Conservation (phyloP, 1,284 basidiomycete genomes). For the Xerocomus amazonicus region DNA sequence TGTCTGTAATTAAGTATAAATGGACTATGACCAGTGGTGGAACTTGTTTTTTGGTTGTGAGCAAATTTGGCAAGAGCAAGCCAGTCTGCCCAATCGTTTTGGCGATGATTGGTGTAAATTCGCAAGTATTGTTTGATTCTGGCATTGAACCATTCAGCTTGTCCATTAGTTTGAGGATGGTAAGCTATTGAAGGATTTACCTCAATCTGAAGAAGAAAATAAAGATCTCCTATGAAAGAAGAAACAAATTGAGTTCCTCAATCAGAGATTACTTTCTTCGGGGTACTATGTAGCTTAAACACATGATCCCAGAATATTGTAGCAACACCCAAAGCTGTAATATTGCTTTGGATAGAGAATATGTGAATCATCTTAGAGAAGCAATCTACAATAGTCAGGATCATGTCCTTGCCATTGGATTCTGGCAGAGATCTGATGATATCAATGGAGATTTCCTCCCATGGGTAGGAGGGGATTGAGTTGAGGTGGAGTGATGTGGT, state of each 20-base stretch:
- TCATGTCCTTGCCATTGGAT: slow-evolving; percentile 23
- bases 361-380: slow-evolving; percentile 28
- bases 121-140: background rate
- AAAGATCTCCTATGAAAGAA: background rate
- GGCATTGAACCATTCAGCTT: background rate
- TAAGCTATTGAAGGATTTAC: background rate
- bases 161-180: background rate
- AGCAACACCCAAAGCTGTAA: slow-evolving; percentile 28
- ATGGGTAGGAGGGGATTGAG: background rate
- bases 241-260: slow-evolving; percentile 22
- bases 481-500: background rate
- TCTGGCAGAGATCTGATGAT: background rate
- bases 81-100: background rate
- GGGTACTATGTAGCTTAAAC: slow-evolving; percentile 23
- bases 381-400: slow-evolving; percentile 38
- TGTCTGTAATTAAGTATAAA: background rate
- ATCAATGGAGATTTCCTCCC: background rate
- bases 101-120: background rate
- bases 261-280: background rate
- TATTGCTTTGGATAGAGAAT: rapidly evolving
- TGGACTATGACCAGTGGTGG: background rate
- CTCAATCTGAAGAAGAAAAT: background rate
- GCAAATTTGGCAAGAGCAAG: background rate
- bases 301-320: slow-evolving; percentile 26
- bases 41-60: background rate